Evolutionary conservation across 768 basidiomycete species (phyloP), one percentile per base, ranked within the genome.

Genomic region (Agaricus subrufescens): DNA sequence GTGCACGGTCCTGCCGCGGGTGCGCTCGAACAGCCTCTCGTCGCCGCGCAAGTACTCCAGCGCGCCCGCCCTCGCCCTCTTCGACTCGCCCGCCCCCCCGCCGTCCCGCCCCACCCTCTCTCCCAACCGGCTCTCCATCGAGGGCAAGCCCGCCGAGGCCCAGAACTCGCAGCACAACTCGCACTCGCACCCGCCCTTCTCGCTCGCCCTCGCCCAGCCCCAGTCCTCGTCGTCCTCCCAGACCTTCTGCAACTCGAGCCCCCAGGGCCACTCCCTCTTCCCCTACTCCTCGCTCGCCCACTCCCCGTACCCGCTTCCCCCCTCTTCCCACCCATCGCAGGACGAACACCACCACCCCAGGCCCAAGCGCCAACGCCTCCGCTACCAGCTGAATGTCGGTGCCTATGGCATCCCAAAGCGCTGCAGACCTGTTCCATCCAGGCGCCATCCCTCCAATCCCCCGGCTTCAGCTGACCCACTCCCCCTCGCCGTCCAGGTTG

Each of bases 341-440:
- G 34, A 15, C 34, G 34, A 50, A n/a, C 48, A 50, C 43, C 66
- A 64, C 45, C 68, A 39, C 46, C 63, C 46, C 23, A 61, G 34
- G 55, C 61, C 52, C 54, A 66, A 68, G 60, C 62, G 69, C 5
- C 66, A 67, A n/a, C 65, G 69, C 6, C 65, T 68, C 30, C 63
- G 66, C 23, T 79, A 75, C 59, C 72, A 72, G 31, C 77, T 94
- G 37, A 86, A 91, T 49, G 83, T 86, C 12, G 91, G 88, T 14
- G 91, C 91, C 11, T 93, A 90, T 61, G 93, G 93, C 4, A 89
- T 94, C 50, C 86, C 93, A 0, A 95, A 95, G 68, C 65, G 71
- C 66, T 66, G 66, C 31, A 51, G 60, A 42, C 27, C 48, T 53
- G 19, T 51, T 60, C 54, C 62, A 60, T 61, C 19, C 59, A 58